Evolutionary conservation across 1,284 basidiomycete species (phyloP), one percentile per base, ranked within the genome.

Genomic region (Ceratobasidium sp.): DNA sequence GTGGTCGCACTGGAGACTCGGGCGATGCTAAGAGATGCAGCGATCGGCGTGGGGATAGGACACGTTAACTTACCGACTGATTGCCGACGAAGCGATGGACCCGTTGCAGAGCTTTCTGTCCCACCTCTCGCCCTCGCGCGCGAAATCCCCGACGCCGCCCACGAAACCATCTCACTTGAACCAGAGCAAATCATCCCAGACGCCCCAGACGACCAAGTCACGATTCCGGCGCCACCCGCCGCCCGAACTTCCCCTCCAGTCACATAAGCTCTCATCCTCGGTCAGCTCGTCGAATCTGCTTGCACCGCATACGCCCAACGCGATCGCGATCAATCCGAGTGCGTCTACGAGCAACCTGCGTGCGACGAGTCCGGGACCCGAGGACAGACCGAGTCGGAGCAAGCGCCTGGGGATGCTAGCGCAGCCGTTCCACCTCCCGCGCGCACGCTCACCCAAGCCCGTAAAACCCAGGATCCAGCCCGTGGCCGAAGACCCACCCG

Each of bases 311-410:
- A 13, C 56, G 13, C 12, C 40, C 6, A 2, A 10, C 8, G 17
- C 29, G 25, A 34, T 22, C n/a, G 6, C 32, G 12, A 20, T 20
- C 7, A 25, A 27, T 32, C 31, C 60, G 13, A 64, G 45, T 34
- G 60, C 60, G n/a, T 64, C 60, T 45, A 64, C 60, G n/a, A 35
- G 43, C 20, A 52, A 64, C 35, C 60, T 64, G 15, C 57, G 40
- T 31, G 42, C 57, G 42, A 40, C 57, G 29, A 47, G 42, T 22
- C 42, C 55, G 10, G 43, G 20, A 12, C 55, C 34, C 54, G 32
- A 57, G 43, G 55, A 5, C 13, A 27, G 50, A 53, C 50, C 32
- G 27, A 35, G 43, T 34, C 35, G 45, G 40, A n/a, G 31, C 43
- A 45, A 49, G 29, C 45, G 42, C 15, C 27, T 45, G 42, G 45